Evolutionary conservation across 441 rosid species (phyloP), one percentile per base, ranked within the genome.

Genomic region (Erodium chrysanthum): DNA sequence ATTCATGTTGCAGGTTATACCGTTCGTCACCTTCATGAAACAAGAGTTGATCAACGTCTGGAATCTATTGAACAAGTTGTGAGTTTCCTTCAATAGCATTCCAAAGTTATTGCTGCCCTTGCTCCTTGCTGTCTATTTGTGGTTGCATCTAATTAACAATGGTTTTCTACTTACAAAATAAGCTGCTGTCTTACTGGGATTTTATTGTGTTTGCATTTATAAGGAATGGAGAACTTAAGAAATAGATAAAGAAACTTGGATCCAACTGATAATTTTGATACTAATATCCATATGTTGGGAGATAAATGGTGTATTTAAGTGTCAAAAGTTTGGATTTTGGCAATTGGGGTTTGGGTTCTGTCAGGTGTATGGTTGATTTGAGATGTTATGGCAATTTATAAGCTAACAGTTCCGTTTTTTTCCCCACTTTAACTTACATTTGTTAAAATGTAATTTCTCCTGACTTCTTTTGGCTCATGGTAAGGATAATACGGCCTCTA

Each of bases 11-110:
- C 61, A 54, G 61, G 61, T 54, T 54, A 54, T 54, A 54, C 61
- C 7, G 20, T 54, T 20, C 61, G 61, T 20, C 61, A 54, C 61
- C 25, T 54, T 54, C 61, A 54, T 20, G 61, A 54, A 54, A 20
- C 61, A 54, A 20, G 61, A 54, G 61, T 54, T 54, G 61, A 54
- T 54, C 23, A 7, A 20, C 25, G 61, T 21, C 61, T 54, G 7
- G 61, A 54, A 54, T 54, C 61, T 2, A 54, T 54, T 20, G 61
- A 54, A 21, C 22, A 54, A 54, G 61, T 54, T 54, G 61, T 54
- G 25, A 54, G 61, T 54, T 18, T 54, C 18, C 8, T 52, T 52
- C 22, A 10, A 40, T 5, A 52, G 8, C 21, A 17, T 17, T 10
- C 20, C 9, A 7, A 6, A 15, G 21, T 52, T 52, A 17, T 27